phyloP scores from a whole-genome alignment of 495 filamentous ascomycete genomes.

The Aspergillus biplanus region DNA sequence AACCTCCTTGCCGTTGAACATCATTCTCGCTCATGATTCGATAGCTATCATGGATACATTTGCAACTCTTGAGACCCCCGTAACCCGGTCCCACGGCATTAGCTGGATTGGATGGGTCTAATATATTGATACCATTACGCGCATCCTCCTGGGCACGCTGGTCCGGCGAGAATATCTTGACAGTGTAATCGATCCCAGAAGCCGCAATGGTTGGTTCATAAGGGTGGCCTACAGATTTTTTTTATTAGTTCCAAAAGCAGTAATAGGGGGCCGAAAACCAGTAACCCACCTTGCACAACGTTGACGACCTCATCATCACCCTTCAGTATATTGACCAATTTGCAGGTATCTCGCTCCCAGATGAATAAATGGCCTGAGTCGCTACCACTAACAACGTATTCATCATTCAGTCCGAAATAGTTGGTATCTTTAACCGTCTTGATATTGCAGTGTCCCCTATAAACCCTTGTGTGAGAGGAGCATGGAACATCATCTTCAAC shows the following conservation, averaged over 20 bases:
- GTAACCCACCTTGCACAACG: conserved; percentile 62
- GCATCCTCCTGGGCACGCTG: conserved; percentile 60
- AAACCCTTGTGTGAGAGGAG: conserved; percentile 59
- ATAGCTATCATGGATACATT: conserved; percentile 63
- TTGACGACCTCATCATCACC: conserved; percentile 77
- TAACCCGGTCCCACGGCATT: conserved; percentile 34
- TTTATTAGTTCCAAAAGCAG: conserved; percentile 1
- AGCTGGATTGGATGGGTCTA: conserved; percentile 44
- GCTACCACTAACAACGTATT: conserved; percentile 74
- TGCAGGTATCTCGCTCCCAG: conserved; percentile 66
- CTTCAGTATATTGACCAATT: conserved; percentile 69
- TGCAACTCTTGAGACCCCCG: conserved; percentile 57
- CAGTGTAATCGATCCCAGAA: conserved; percentile 73
- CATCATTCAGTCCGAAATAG: conserved; percentile 71
- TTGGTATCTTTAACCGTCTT: conserved; percentile 79
- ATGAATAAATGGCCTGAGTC: conserved; percentile 75
- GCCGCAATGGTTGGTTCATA: conserved; percentile 73
- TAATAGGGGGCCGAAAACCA: background rate
- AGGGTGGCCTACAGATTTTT: conserved; percentile 57
- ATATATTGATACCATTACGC: conserved; percentile 57
- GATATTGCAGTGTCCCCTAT: conserved; percentile 72
- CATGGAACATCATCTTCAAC: conserved; percentile 61
- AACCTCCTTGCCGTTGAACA: conserved; percentile 60
- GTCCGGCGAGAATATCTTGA: conserved; percentile 77
- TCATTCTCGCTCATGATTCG: conserved; percentile 69